phyloP scores from a whole-genome alignment of 2,329 filamentous ascomycete genomes.

The Stemphylium beticola region DNA sequence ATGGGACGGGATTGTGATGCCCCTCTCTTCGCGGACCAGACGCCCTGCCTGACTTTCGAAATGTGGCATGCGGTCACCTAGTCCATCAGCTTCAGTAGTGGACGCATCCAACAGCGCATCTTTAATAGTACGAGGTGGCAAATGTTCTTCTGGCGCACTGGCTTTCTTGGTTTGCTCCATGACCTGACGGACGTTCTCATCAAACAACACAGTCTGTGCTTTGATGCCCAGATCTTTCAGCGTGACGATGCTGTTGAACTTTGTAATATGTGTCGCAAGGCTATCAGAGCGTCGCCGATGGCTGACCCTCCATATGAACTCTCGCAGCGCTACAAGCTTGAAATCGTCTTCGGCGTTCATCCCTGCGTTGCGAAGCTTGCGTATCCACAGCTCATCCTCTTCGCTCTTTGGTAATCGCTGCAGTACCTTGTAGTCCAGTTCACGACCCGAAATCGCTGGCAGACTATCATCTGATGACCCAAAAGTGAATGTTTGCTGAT shows the following conservation, averaged over 20 bases:
- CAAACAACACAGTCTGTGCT: constrained; percentile 90
- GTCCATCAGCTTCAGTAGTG: constrained; percentile 78
- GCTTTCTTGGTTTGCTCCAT: constrained; percentile 46
- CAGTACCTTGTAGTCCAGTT: constrained; percentile 64
- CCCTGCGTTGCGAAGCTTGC: constrained; percentile 81
- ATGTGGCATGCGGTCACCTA: constrained; percentile 53
- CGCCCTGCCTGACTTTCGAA: constrained; percentile 51
- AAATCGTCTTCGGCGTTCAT: constrained; percentile 83
- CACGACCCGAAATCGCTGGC: constrained; percentile 62
- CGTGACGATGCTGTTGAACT: constrained; percentile 72
- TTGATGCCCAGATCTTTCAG: constrained; percentile 78
- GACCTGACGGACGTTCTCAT: constrained; percentile 66
- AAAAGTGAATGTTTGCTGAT: constrained; percentile 73
- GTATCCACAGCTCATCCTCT: constrained; percentile 94
- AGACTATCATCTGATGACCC: constrained; percentile 62
- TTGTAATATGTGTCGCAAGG: constrained; percentile 49
- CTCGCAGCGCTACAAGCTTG: constrained; percentile 82
- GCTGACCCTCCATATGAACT: constrained; percentile 89
- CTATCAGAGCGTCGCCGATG: constrained; percentile 69
- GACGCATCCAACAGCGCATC: constrained; percentile 93
- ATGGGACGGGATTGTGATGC: constrained; percentile 32
- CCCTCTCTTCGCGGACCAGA: constrained; percentile 33
- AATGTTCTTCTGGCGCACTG: constrained; percentile 43
- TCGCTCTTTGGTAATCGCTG: constrained; percentile 76
- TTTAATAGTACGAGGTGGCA: constrained; percentile 75